These are phyloP conservation scores for Ophiostoma pallidulum DNA, from an alignment of 2,329 filamentous ascomycete genomes.

Conservation along the genomic window DNA sequence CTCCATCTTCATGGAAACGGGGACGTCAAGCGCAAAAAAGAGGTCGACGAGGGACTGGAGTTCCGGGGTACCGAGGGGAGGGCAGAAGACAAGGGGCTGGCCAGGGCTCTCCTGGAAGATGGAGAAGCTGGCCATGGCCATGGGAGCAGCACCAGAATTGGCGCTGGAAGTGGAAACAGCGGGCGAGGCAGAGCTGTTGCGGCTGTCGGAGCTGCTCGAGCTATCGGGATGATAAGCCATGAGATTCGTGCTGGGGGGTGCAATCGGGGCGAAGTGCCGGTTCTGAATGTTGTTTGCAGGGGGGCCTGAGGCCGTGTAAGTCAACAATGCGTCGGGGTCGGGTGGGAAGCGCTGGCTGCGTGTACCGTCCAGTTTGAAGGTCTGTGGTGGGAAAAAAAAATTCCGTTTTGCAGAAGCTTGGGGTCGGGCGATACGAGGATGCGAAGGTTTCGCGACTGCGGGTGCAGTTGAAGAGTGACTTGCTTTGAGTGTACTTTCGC, in stretches of 20 bases:
- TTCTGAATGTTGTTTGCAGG: too few relatives aligned
- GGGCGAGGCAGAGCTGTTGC: constrained; percentile 9
- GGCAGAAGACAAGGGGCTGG: constrained; percentile 52
- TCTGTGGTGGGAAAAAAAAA: not conserved
- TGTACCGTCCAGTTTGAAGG: not conserved
- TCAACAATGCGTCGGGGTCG: not conserved
- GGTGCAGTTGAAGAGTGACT: constrained; percentile 1
- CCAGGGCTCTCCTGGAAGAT: constrained; percentile 51
- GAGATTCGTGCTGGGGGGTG: too few relatives aligned
- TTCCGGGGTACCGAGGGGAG: constrained; percentile 53
- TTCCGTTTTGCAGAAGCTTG: too few relatives aligned
- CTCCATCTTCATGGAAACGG: constrained; percentile 37
- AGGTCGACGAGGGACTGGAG: constrained; percentile 50
- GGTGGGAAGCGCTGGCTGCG: not conserved
- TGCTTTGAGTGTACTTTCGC: constrained; percentile 6
- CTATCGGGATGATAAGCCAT: constrained; percentile 8
- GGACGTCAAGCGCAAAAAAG: constrained; percentile 37
- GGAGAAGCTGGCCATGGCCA: constrained; percentile 35
- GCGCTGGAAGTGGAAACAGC: constrained; percentile 9
- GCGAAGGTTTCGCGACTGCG: too few relatives aligned
- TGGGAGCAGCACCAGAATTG: not conserved
- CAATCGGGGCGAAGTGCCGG: too few relatives aligned
- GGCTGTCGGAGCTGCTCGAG: constrained; percentile 12
- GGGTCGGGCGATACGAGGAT: too few relatives aligned
- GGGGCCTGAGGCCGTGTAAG: too few relatives aligned